A percentile compares a stretch with the other conserved stretches of the same genome.
Evolutionary conservation across 495 filamentous ascomycete genomes (phyloP).

Genomic region (Neurospora hispaniola): DNA sequence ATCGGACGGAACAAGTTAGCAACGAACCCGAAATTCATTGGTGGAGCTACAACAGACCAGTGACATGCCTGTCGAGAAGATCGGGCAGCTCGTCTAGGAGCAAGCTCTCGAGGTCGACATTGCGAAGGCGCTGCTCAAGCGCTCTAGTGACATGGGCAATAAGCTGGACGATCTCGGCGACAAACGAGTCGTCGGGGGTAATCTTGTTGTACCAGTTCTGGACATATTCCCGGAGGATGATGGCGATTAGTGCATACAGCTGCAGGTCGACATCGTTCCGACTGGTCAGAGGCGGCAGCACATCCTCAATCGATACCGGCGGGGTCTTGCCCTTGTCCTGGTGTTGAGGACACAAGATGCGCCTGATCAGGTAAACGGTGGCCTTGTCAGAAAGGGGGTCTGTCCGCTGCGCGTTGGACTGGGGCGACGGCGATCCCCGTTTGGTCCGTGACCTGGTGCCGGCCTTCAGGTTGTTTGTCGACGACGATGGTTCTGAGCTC

Average conservation of each 20-base stretch:
- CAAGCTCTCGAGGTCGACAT: constrained; percentile 71
- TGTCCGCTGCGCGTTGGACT: constrained; percentile 15
- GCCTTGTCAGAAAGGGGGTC: constrained; percentile 42
- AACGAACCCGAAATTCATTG: neutral
- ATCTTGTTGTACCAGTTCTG: constrained; percentile 88
- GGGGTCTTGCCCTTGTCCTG: constrained; percentile 33
- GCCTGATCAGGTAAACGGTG: constrained; percentile 40
- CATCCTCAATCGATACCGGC: constrained; percentile 51
- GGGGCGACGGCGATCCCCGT: constrained; percentile 18
- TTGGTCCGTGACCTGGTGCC: constrained; percentile 1
- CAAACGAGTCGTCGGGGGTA: constrained; percentile 77
- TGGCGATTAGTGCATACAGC: constrained; percentile 81
- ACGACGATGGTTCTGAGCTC: neutral
- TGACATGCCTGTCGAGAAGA: constrained; percentile 67
- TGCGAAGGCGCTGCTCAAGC: constrained; percentile 72
- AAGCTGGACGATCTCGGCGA: constrained; percentile 75
- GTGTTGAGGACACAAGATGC: constrained; percentile 39
- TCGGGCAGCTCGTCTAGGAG: constrained; percentile 83
- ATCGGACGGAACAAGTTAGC: neutral
- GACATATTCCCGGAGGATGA: constrained; percentile 80
- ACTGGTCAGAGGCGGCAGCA: constrained; percentile 84
- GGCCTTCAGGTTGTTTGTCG: neutral
- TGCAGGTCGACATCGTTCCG: constrained; percentile 87
- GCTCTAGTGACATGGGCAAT: constrained; percentile 83
- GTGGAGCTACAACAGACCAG: constrained; percentile 44